Evolutionary conservation across 371 early-diverging fungal genomes (phyloP), one percentile per base, ranked within the genome.

Genomic region (Rhizopus arrhizus): DNA sequence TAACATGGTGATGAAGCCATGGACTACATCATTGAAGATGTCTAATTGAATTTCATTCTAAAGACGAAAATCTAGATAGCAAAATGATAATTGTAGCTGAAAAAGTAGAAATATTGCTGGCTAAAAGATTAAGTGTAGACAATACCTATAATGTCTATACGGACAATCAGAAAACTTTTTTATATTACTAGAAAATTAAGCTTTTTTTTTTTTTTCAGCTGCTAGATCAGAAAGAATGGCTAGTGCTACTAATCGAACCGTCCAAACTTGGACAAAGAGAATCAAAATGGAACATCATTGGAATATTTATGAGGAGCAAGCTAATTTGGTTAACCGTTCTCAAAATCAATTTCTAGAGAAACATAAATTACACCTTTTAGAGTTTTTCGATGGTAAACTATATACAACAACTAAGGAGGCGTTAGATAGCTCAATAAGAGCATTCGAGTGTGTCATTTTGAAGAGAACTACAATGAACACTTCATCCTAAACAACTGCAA

Each of bases 251-350:
- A 5, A 43, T 0, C 1, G 43, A 15, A 43, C 43, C 1, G 43
- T 4, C 5, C 43, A 43, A 43, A n/a, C 43, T 38, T 53, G 40
- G 32, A 34, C 58, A n/a, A 48, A 34, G 22, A 31, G 41, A 29
- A 41, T 58, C 4, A 58, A 40, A 43, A 41, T 16, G 13, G 58
- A 58, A 13, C 49, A 38, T 9, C 50, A 58, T 8, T 58, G 50
- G 58, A 31, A 58, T 34, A 58, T 58, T 38, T 58, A 41, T 50
- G 50, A 58, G 40, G 49, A 58, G 35, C 48, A 50, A 48, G 40
- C 50, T 5, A 58, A 58, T 50, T 22, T 40, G 28, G 22, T 28
- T 15, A 59, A 51, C 15, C 50, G 43, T 15, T 13, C 29, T 7
- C 38, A 9, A 10, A 34, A 52, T n/a, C 45, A 45, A 34, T 33